Conservation (phyloP, 2,329 filamentous ascomycete species). For the Thelonectria olida region DNA sequence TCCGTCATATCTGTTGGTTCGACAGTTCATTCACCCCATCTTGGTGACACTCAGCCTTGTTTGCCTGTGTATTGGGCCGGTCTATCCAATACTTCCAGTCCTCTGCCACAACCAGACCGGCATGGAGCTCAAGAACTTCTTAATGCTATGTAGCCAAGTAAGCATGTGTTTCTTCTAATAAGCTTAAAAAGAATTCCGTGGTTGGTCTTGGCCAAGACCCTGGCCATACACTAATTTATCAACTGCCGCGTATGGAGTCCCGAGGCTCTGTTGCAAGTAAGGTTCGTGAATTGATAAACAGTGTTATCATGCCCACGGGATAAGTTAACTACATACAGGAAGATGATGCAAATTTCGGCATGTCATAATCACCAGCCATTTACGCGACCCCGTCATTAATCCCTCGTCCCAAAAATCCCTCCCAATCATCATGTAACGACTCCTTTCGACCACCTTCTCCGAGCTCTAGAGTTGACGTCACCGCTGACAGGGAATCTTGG, state of each 20-base stretch:
- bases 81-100: too few species aligned
- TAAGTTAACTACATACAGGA: too few species aligned
- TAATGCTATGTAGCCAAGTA: too few species aligned
- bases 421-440: background rate
- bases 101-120: too few species aligned
- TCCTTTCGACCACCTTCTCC: background rate
- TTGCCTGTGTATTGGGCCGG: too few species aligned
- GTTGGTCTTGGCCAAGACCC: background rate
- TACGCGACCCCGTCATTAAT: background rate
- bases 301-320: too few species aligned
- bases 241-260: too few species aligned
- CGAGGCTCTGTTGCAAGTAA: too few species aligned
- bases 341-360: background rate
- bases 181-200: background rate
- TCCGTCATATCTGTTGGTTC: background rate
- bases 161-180: background rate
- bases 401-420: background rate
- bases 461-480: slow-evolving; percentile 15
- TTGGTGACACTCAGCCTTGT: too few species aligned
- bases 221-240: too few species aligned
- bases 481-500: slow-evolving; percentile 1
- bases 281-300: background rate
- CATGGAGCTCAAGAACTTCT: background rate
- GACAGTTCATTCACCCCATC: too few species aligned
- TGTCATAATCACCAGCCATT: background rate